Evolutionary conservation across 148 eudicot species (phyloP), one percentile per base, ranked within the genome.

Genomic region (Euryodendron excelsum): DNA sequence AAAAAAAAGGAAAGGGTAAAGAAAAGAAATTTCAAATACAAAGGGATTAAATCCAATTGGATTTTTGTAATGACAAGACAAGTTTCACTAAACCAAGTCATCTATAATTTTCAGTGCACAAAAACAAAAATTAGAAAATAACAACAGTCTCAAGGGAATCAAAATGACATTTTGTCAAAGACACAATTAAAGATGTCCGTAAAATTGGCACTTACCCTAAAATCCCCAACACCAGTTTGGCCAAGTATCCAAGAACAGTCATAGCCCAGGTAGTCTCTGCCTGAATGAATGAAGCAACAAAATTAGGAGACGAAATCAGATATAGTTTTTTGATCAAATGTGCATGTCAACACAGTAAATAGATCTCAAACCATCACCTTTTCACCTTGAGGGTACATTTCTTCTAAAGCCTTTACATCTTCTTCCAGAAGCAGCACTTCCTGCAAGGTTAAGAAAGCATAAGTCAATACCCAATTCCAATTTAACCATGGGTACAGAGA

Each of bases 371-470:
- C 72, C 68, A 77, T 85, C 77, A 93, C 99, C 99, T 96, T 84
- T 90, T 96, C 99, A 77, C 99, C 99, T 88, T 96, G 99, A 83
- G 99, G 99, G 83, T 96, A 96, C 97, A 96, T 93, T 86, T 96
- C 99, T 87, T 96, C 99, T 85, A 96, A 84, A 86, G 94, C 95
- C 58, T 91, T 93, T 31, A 92, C 93, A 78, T 96, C 99, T 74
- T 96, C 97, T 84, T 96, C 99, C 80, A 96, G 78, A 86, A 92
- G 89, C 80, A 90, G 95, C 76, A 93, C 64, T 88, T 96, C 99
- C 98, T 93, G 79, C 69, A 85, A 74, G 77, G 39, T 73, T 58
- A 78, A 25, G 37, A 55, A 78, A 65, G 79, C 80, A 80, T 34
- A 82, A 72, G 39, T 73, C 27, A 37, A 17, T 1, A 56, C 39